Evolutionary conservation across 257 asterid genomes (phyloP), one percentile per base, ranked within the genome.

Genomic region (Salvia miltiorrhiza): DNA sequence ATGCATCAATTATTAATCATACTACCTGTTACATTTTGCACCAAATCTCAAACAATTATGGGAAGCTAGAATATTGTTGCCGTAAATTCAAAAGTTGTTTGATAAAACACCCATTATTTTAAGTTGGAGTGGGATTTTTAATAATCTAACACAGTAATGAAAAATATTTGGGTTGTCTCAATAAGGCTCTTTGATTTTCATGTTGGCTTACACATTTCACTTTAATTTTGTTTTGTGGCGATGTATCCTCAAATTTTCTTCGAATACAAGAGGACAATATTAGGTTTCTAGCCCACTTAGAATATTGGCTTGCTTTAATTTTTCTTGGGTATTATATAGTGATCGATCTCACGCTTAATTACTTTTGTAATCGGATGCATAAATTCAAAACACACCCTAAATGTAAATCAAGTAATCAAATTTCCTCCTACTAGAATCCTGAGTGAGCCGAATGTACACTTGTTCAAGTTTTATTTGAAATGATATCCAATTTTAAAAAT

Each of bases 31-130:
- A 33, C 44, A 14, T 8, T 21, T 47, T 39, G 24, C 43, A 64
- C 73, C 73, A 49, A 64, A 70, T 64, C 23, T 58, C 67, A 13
- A 19, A 10, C 30, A 35, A 58, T 16, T 35, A 7, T 6, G 43
- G 23, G 24, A 53, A 52, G 7, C n/a, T 26, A 14, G 17, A 26
- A 32, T 56, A 32, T 0, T 56, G 1, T 14, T 55, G 5, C 23
- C 7, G 1, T 17, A 17, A 60, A 60, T 59, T 37, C 11, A 37
- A 53, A 23, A 40, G 19, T 19, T 5, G 5, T 19, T 19, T 60
- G 2, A 39, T 35, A 19, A n/a, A n/a, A n/a, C n/a, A n/a, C n/a
- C n/a, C n/a, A n/a, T n/a, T 9, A n/a, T 3, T 57, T 37, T 30
- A 19, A 9, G 48, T 32, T 9, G 43, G 12, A 14, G 6, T 26